Conservation (phyloP, 768 basidiomycete species). For the Rhodotorula sphaerocarpa region DNA sequence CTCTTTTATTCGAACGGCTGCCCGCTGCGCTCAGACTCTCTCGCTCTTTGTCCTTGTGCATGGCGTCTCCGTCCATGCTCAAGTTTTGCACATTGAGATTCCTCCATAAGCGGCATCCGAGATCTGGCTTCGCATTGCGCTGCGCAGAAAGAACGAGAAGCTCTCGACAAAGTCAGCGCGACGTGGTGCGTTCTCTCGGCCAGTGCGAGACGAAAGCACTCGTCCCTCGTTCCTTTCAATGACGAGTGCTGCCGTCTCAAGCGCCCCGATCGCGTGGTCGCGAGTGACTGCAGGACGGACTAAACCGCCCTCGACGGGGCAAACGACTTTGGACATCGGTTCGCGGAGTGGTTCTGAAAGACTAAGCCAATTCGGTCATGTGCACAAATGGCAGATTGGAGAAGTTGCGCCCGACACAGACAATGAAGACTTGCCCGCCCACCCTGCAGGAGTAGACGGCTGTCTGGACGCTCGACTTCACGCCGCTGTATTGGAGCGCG, state of each 20-base stretch:
- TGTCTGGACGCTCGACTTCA: constrained; percentile 44
- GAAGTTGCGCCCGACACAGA: constrained; percentile 45
- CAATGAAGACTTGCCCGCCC: constrained; percentile 46
- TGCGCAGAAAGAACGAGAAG: no score
- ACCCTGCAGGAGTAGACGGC: constrained; percentile 45
- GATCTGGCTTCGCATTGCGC: no score
- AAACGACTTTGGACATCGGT: constrained; percentile 48
- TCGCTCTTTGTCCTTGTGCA: no score
- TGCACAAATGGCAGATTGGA: constrained; percentile 7
- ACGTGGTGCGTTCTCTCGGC: no score
- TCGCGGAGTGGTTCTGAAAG: constrained; percentile 46
- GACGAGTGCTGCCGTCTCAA: constrained; percentile 41
- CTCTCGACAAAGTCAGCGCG: no score
- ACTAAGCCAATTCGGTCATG: constrained; percentile 43
- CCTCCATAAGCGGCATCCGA: no score
- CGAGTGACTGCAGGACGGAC: constrained; percentile 41
- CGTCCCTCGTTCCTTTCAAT: no score
- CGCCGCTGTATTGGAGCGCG: constrained; percentile 47
- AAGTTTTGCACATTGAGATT: no score
- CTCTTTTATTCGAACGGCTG: no score
- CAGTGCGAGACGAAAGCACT: no score
- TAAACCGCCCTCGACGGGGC: constrained; percentile 19
- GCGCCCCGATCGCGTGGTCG: constrained; percentile 45
- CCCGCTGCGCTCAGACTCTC: no score
- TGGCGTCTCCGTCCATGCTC: no score